phyloP scores from a whole-genome alignment of 495 filamentous ascomycete genomes.

The Lindgomyces ingoldianus region DNA sequence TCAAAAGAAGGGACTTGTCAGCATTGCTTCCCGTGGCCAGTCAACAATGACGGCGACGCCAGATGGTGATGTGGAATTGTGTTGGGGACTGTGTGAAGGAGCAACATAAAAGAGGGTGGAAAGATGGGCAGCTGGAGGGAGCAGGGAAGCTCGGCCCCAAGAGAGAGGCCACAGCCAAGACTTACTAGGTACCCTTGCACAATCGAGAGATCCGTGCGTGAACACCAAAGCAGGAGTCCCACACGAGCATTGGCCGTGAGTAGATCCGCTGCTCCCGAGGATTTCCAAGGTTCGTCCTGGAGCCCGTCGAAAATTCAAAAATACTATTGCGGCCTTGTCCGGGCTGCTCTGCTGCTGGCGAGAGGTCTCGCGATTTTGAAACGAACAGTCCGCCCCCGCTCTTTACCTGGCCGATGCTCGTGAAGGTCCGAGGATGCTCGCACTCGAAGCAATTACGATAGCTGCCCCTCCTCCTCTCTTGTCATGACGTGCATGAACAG shows the following conservation, averaged over 20 bases:
- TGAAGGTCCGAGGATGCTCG: no score
- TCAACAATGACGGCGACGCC: neutral
- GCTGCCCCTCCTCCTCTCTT: constrained; percentile 4
- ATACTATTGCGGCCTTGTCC: no score
- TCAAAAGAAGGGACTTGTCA: constrained; percentile 1
- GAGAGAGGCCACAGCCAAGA: neutral
- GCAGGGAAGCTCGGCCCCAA: neutral
- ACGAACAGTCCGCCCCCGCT: no score
- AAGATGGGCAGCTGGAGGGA: neutral
- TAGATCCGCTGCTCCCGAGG: constrained; percentile 1
- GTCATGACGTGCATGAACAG: constrained; percentile 30
- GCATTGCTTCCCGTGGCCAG: constrained; percentile 9
- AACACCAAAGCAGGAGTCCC: neutral
- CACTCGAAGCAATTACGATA: no score
- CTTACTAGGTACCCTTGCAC: neutral
- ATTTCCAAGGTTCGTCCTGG: no score
- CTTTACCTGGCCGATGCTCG: no score
- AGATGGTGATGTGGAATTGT: neutral
- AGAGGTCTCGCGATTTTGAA: no score
- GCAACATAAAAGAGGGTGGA: neutral
- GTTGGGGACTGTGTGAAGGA: neutral
- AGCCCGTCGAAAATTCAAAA: no score
- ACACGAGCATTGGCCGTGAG: no score
- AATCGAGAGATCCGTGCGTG: neutral
- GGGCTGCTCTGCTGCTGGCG: no score